Base-by-base conservation (phyloP, 129 eudicot genomes). In the Flaveria robusta region DNA sequence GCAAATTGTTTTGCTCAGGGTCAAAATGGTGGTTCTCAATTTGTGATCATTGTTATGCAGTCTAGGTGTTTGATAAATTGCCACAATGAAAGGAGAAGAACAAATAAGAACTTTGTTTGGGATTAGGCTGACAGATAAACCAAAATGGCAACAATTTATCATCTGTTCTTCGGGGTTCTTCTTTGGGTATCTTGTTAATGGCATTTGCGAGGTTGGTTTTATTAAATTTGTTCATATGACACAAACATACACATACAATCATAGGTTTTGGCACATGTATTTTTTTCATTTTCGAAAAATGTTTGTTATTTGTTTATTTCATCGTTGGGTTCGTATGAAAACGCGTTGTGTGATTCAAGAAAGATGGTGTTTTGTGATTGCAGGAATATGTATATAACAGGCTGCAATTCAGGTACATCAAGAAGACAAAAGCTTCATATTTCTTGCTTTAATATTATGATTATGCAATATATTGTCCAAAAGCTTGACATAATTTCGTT, bases 111-210 rank as follows among this genome's bases (percentile, higher is more conserved):
- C 86, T 74, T 68, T 94, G 69, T 91, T 94, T 78, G 96, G 97
- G 81, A 89, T 94, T 51, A 72, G 93, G 1, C 76, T 94, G 6
- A 77, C 93, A 19, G 89, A 83, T 83, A 77, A 88, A 77, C 96
- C 98, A 77, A 91, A 75, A 52, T 91, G 98, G 98, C 89, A 90
- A 52, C 98, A 93, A 63, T 93, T 93, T 69, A 77, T 80, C 75
- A 80, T 80, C 23, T 80, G 84, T 49, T 74, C 84, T 80, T 80
- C 84, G 3, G 84, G 96, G 3, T 87, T 92, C 73, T 92, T 89
- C 90, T 89, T 92, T 62, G 97, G 97, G 31, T 91, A 91, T 69
- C 97, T 91, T 31, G 88, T 91, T 81, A 91, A 91, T 83, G 97
- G 97, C 77, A 77, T 89, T 49, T 89, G 96, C 20, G 96, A 87